Conservation (phyloP, 352 stramenopile genomes). For the Phytopythium kandeliae region DNA sequence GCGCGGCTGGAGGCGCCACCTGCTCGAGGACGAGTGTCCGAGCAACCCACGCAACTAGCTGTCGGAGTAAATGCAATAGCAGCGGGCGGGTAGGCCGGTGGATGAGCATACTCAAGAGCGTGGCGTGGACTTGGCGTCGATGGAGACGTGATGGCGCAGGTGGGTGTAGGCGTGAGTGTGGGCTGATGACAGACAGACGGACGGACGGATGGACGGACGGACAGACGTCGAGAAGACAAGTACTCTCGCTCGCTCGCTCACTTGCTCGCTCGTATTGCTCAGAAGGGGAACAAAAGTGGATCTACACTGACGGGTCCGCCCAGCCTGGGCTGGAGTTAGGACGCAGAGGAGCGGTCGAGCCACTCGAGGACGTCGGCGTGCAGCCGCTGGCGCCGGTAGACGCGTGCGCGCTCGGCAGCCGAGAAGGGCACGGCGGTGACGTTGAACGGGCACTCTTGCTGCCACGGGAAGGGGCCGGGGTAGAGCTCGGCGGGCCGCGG, state of each 20-base stretch:
- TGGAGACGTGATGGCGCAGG: too few species aligned
- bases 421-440: constrained; percentile 21
- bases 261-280: not conserved
- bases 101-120: not conserved
- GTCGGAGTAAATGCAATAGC: too few species aligned
- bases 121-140: not conserved
- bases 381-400: constrained; percentile 16
- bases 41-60: constrained; percentile 76
- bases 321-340: too few species aligned
- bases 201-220: too few species aligned
- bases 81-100: not conserved
- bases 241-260: too few species aligned
- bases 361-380: constrained; percentile 5
- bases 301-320: not conserved
- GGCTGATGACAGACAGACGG: too few species aligned
- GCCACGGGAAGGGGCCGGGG: constrained; percentile 31
- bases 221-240: not conserved
- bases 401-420: constrained; percentile 12
- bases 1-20: constrained; percentile 61
- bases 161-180: too few species aligned
- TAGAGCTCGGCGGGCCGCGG: constrained; percentile 23
- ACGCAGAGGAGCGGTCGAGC: not conserved
- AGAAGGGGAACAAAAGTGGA: not conserved
- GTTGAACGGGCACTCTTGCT: constrained; percentile 32
- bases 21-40: constrained; percentile 64